These are phyloP conservation scores for Pichia sp. DNA, from an alignment of 1,139 yeast species.

Conservation along the genomic window DNA sequence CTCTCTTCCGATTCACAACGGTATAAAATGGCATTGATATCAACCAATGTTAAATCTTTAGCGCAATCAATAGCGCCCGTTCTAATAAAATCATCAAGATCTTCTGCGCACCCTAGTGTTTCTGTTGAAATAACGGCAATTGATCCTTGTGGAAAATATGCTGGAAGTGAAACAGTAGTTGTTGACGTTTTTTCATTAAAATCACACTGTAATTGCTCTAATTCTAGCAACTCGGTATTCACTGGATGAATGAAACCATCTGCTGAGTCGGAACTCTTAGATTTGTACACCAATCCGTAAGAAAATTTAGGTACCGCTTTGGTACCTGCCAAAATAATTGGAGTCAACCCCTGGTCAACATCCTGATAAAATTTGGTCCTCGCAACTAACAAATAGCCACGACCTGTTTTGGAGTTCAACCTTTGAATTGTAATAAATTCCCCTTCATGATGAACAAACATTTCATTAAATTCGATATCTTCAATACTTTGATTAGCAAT, in stretches of 20 bases:
- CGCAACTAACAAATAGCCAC: slow-evolving; percentile 85
- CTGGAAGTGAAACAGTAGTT: slow-evolving; percentile 48
- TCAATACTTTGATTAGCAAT: slow-evolving; percentile 62
- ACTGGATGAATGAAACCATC: slow-evolving; percentile 41
- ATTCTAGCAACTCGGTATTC: slow-evolving; percentile 51
- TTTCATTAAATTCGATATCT: slow-evolving; percentile 68
- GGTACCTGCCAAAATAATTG: slow-evolving; percentile 60
- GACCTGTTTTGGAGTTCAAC: slow-evolving; percentile 73
- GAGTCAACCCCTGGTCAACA: slow-evolving; percentile 46
- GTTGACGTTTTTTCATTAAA: slow-evolving; percentile 32
- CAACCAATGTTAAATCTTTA: slow-evolving; percentile 48
- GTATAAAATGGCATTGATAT: slow-evolving; percentile 68
- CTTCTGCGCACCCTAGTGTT: slow-evolving; percentile 46
- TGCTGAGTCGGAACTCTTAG: slow-evolving; percentile 26
- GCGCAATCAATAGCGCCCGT: slow-evolving; percentile 75
- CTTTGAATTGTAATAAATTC: slow-evolving; percentile 89
- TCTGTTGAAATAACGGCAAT: slow-evolving; percentile 75
- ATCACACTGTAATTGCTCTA: slow-evolving; percentile 43
- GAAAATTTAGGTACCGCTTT: slow-evolving; percentile 54
- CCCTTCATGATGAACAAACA: slow-evolving; percentile 91
- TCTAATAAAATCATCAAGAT: slow-evolving; percentile 56
- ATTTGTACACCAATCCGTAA: slow-evolving; percentile 47
- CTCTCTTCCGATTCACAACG: slow-evolving; percentile 83
- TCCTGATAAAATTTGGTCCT: slow-evolving; percentile 62
- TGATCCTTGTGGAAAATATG: slow-evolving; percentile 77